phyloP scores from a whole-genome alignment of 352 stramenopile species.

The Pythium plurisporium region DNA sequence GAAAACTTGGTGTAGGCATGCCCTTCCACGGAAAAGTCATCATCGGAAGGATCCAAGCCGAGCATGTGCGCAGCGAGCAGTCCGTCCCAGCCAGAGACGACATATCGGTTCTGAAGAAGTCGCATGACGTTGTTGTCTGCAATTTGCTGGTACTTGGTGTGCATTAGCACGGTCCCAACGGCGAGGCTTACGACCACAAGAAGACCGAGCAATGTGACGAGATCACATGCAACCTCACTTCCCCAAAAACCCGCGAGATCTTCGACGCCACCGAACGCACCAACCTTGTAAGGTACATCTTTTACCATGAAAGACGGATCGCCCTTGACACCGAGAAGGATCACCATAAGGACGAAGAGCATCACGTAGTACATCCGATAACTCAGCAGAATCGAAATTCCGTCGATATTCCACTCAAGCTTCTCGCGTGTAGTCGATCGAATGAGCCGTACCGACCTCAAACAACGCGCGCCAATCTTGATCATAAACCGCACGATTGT shows the following conservation, averaged over 20 bases:
- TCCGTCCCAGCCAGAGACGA: slow-evolving; percentile 49
- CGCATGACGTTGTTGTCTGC: slow-evolving; percentile 46
- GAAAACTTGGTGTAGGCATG: slow-evolving; percentile 29
- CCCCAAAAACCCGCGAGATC: slow-evolving; percentile 40
- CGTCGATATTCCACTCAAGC: slow-evolving; percentile 49
- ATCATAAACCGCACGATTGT: slow-evolving; percentile 28
- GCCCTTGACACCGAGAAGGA: slow-evolving; percentile 34
- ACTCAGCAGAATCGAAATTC: slow-evolving; percentile 37
- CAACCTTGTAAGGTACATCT: slow-evolving; percentile 20
- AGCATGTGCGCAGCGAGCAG: slow-evolving; percentile 33
- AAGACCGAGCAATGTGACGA: slow-evolving; percentile 32
- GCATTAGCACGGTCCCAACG: slow-evolving; percentile 25
- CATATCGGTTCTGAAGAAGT: slow-evolving; percentile 44
- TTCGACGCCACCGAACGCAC: slow-evolving; percentile 35
- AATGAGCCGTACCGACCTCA: slow-evolving; percentile 37
- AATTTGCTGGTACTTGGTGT: slow-evolving; percentile 33
- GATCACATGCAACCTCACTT: slow-evolving; percentile 53
- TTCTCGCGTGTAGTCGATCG: slow-evolving; percentile 25
- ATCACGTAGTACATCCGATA: slow-evolving; percentile 55
- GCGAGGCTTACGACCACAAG: slow-evolving; percentile 25
- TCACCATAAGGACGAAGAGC: slow-evolving; percentile 34
- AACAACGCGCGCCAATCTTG: slow-evolving; percentile 28
- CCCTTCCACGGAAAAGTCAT: slow-evolving; percentile 18
- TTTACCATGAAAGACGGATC: slow-evolving; percentile 44
- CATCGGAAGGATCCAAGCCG: slow-evolving; percentile 41